Conservation (phyloP, 2,329 filamentous ascomycete species). For the Pseudogymnoascus sp. region DNA sequence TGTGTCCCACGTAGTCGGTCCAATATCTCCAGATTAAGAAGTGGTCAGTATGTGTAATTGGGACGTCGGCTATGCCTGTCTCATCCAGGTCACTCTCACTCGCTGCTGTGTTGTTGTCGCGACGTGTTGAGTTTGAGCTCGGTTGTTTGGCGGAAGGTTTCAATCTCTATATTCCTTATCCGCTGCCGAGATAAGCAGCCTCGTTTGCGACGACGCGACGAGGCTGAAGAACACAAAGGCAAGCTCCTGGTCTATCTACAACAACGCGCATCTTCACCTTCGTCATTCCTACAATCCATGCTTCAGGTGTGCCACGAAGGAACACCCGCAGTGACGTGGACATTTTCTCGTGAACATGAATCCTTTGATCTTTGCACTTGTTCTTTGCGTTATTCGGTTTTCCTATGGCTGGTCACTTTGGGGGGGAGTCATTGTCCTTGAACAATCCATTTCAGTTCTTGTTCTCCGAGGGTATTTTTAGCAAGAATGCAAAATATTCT, state of each 20-base stretch:
- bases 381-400: background rate
- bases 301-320: background rate
- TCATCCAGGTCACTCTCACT: background rate
- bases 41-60: background rate
- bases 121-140: background rate
- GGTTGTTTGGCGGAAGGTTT: background rate
- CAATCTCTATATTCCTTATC: background rate
- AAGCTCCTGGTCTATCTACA: too few relatives aligned
- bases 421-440: background rate
- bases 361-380: background rate
- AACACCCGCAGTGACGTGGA: background rate
- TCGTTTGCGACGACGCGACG: background rate
- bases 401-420: background rate
- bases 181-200: background rate
- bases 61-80: background rate
- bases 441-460: background rate
- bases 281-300: background rate
- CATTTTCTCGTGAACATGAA: background rate
- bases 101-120: background rate
- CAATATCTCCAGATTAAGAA: background rate
- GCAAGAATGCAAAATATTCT: background rate
- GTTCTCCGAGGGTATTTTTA: background rate
- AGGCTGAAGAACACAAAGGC: background rate
- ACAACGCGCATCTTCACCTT: background rate
- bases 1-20: background rate